Base-by-base conservation (phyloP, 176 grass and related monocot genomes). In the Saccharum spontaneum region DNA sequence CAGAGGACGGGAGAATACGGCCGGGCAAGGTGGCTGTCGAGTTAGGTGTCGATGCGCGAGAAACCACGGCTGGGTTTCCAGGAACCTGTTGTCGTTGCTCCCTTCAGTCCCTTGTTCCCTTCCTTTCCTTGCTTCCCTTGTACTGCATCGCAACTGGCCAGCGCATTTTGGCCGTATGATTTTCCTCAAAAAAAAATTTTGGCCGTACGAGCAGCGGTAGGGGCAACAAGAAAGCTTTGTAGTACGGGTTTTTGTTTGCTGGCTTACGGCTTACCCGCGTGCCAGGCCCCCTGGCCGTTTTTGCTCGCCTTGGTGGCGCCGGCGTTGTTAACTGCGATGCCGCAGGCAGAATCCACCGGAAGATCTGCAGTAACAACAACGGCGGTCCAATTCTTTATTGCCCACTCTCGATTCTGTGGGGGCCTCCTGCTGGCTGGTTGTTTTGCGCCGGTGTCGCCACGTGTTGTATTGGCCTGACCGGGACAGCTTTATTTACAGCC, bases 51-150 rank as follows among this genome's bases (percentile, higher is more conserved):
- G 68, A 11, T 40, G n/a, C 52, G 24, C 7, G 50, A 79, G 75
- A 90, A 87, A 79, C 68, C 85, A 75, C 80, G 30, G 80, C 69
- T 80, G 68, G 61, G 23, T 84, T 90, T 80, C 85, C 75, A 49
- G 68, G 84, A 83, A 75, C 63, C 68, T 33, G 66, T 17, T 50
- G 10, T 66, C 23, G 17, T 22, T 3, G 1, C 46, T 36, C 48
- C 28, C 24, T 37, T 37, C 36, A 37, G 36, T 8, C 7, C 24
- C 0, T 1, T 36, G 31, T 11, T 12, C n/a, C 9, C 1, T 10
- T 5, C 7, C 18, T 22, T 10, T 5, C 7, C 18, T 22, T 23
- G 61, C 24, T 64, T 69, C 5, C 69, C 23, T 79, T 33, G 40
- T 20, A 66, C 61, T 24, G 24, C 6, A 46, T 49, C 76, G 15